Base-by-base conservation (phyloP, 148 eudicot genomes). In the Dysphania ambrosioides region DNA sequence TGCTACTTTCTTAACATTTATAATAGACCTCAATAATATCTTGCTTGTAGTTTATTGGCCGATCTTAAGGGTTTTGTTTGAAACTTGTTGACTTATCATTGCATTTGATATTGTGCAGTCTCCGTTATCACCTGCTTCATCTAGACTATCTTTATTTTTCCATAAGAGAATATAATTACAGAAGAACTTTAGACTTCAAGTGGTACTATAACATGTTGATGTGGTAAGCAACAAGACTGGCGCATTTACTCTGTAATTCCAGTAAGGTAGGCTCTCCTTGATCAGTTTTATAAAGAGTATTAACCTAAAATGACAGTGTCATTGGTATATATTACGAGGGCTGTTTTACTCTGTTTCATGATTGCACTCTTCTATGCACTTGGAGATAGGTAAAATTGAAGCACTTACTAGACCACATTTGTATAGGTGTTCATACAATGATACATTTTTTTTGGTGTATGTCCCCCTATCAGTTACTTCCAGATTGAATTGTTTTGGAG, bases 41-140 rank as follows among this genome's bases (percentile, higher is more conserved):
- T 21, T 31, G 29, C 12, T n/a, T 47, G 60, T 29, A 4, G 30
- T 31, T 19, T 1, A 15, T 0, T 59, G 63, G 1, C 63, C 6
- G 23, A 2, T 59, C 32, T 59, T 31, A 24, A 8, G 2, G 32
- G 11, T 10, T 21, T 13, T 59, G 27, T 27, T 15, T 59, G 23
- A 27, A 2, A 11, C 2, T 2, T 7, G 29, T 2, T 13, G 1
- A n/a, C 27, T 57, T 57, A 24, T 24, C 66, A 15, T 60, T 13
- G 53, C 30, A 59, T 72, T 29, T 44, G 40, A 18, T 51, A 36
- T 70, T 75, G 44, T 32, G 84, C 91, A 94, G 98, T 81, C 93
- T 94, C 38, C 85, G 97, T 12, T 94, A 94, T 82, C 96, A 94
- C 83, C 88, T 94, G 68, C 93, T 94, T 75, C 97, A 94, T 82